Evolutionary conservation across 768 basidiomycete genomes (phyloP), one percentile per base, ranked within the genome.

Genomic region (Lentinula sp.): DNA sequence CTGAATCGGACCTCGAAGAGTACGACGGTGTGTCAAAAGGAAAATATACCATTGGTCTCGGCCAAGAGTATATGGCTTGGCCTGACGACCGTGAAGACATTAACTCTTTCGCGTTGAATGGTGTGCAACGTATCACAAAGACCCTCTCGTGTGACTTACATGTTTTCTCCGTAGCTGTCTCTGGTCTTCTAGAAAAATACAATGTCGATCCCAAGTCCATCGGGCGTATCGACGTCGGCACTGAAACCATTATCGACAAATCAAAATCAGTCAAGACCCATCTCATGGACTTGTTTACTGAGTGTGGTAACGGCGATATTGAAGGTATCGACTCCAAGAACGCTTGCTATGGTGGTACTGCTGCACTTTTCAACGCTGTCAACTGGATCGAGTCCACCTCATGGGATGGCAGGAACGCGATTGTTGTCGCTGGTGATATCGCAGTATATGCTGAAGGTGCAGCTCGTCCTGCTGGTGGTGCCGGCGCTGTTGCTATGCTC

Each of bases 311-410:
- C 84, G 85, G 84, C 68, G 97, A 99, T 70, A 94, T 99, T 61
- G 97, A 99, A 76, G 97, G 97, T 66, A 91, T 99, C 73, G 97
- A 99, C 78, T 95, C 92, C 50, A 98, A 98, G 80, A 99, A 98
- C 71, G 97, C 97, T 18, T 99, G 97, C 80, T 99, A 99, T 69
- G 97, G 97, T 32, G 95, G 93, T 39, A 99, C 97, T 23, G 97
- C 97, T 49, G 97, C 97, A 3, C 86, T 99, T 60, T 99, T 98
- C 87, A 99, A 99, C 76, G 91, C 93, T 52, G 80, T 96, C 71
- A 99, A 99, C 83, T 99, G 97, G 97, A 79, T 98, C 62, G 96
- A 99, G 73, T 91, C 89, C 39, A 86, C 86, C 54, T 93, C 90
- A 5, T 99, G 96, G 97, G 96, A 99, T 68, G 96, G 96, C 54